Percentiles rank a stretch among this genome's conserved stretches.
Conservation (phyloP, 129 eudicot species). For the Escallonia rubra region DNA sequence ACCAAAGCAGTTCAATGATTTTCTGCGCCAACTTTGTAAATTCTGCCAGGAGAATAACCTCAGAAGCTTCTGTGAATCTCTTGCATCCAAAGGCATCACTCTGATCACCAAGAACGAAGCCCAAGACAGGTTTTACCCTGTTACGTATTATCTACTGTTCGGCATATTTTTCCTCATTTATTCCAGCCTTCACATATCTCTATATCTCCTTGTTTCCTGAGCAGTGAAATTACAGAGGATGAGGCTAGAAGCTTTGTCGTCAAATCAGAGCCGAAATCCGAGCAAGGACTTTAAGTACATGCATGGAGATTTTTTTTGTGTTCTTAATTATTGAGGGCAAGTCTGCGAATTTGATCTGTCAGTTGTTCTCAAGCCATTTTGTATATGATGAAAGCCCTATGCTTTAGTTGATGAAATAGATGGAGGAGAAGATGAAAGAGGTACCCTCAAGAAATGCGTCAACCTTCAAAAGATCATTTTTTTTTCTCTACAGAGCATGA, state of each 20-base stretch:
- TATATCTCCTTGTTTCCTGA: constrained; percentile 4
- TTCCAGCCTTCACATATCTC: constrained; percentile 1
- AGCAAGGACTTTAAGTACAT: constrained; percentile 21
- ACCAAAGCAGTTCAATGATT: constrained; percentile 86
- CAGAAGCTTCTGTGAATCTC: constrained; percentile 45
- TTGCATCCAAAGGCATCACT: constrained; percentile 49
- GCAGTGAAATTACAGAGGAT: constrained; percentile 63
- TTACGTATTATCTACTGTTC: neutral
- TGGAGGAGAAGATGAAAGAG: too few species aligned
- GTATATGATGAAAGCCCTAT: too few species aligned
- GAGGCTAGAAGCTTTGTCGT: constrained; percentile 51
- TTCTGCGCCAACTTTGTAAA: constrained; percentile 49
- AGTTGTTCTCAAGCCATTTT: too few species aligned
- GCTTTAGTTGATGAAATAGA: too few species aligned
- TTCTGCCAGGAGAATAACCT: constrained; percentile 64
- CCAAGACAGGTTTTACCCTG: constrained; percentile 54
- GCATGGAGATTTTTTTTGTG: too few species aligned
- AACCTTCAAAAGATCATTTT: too few species aligned
- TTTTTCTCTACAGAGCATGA: too few species aligned
- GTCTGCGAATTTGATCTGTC: too few species aligned
- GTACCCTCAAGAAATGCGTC: too few species aligned
- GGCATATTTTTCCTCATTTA: neutral
- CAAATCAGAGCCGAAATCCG: constrained; percentile 45
- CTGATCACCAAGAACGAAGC: constrained; percentile 78
- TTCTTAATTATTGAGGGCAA: too few species aligned